Percentiles rank a stretch among this genome's conserved stretches.
These are phyloP conservation scores for Jatropha multifida DNA, from an alignment of 441 rosid genomes.

Conservation along the genomic window DNA sequence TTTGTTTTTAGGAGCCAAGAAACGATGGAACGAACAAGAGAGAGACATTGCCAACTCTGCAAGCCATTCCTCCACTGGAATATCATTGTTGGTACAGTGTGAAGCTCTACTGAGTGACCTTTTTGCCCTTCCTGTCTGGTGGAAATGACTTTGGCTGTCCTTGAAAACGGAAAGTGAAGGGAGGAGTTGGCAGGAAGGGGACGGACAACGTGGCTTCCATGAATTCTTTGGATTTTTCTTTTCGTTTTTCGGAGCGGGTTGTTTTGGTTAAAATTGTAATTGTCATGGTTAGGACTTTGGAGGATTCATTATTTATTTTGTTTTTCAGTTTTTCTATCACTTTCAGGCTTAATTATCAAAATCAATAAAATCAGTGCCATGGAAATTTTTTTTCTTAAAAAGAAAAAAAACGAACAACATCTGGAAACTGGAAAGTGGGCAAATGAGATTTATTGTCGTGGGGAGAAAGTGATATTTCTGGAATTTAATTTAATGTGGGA, in stretches of 20 bases:
- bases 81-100: conserved; percentile 15
- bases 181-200: neutral
- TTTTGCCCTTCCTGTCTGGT: conserved; percentile 8
- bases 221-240: conserved; percentile 14
- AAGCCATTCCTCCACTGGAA: conserved; percentile 47
- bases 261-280: neutral
- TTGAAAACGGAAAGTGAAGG: neutral
- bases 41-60: conserved; percentile 53
- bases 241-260: neutral
- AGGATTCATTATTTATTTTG: neutral
- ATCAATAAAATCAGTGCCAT: neutral
- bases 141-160: neutral
- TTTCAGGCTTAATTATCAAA: neutral
- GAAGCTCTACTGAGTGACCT: conserved; percentile 2
- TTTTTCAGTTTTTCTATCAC: neutral
- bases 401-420: neutral
- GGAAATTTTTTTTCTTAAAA: neutral
- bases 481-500: conserved; percentile 8
- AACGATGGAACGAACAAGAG: neutral
- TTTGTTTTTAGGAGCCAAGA: conserved; percentile 5
- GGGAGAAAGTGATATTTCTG: neutral
- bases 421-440: neutral
- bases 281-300: neutral
- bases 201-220: conserved; percentile 27
- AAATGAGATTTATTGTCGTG: neutral